Evolutionary conservation across 2,329 filamentous ascomycete genomes (phyloP).

Genomic region (Dichotomopilus funicola): DNA sequence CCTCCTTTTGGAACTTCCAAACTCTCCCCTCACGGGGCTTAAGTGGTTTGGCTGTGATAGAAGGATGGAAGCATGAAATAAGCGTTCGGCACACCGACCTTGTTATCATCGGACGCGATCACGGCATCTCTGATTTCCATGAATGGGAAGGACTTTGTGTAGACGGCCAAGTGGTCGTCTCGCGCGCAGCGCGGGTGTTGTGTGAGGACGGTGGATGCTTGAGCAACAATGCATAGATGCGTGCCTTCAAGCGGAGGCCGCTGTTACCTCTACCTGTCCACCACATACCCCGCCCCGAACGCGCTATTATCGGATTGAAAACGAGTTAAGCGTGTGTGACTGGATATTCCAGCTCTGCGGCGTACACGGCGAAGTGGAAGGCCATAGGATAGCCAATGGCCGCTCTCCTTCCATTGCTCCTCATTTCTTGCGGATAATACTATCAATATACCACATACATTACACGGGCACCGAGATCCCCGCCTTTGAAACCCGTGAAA

Average conservation of each 20-base stretch:
- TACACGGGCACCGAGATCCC: too few relatives aligned
- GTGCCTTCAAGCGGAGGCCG: background rate
- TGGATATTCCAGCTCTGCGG: too few relatives aligned
- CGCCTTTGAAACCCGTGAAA: too few relatives aligned
- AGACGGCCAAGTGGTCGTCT: slow-evolving; percentile 11
- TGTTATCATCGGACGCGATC: slow-evolving; percentile 96
- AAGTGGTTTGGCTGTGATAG: slow-evolving; percentile 72
- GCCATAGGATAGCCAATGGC: too few relatives aligned
- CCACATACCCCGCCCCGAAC: background rate
- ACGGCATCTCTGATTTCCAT: slow-evolving; percentile 86
- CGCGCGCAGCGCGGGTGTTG: background rate
- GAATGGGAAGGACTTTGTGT: slow-evolving; percentile 25
- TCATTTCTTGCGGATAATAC: too few relatives aligned
- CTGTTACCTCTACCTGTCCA: background rate
- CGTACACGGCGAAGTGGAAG: too few relatives aligned
- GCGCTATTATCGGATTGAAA: background rate
- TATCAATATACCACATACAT: too few relatives aligned
- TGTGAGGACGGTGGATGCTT: background rate
- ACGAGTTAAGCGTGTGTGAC: background rate
- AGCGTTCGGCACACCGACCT: slow-evolving; percentile 99
- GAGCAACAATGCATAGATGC: background rate
- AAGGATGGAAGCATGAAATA: slow-evolving; percentile 76
- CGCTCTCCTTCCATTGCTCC: too few relatives aligned
- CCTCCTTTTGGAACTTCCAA: slow-evolving; percentile 57
- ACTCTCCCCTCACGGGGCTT: slow-evolving; percentile 85